phyloP scores from a whole-genome alignment of 495 filamentous ascomycete genomes.

The Stereocaulon alpinum region DNA sequence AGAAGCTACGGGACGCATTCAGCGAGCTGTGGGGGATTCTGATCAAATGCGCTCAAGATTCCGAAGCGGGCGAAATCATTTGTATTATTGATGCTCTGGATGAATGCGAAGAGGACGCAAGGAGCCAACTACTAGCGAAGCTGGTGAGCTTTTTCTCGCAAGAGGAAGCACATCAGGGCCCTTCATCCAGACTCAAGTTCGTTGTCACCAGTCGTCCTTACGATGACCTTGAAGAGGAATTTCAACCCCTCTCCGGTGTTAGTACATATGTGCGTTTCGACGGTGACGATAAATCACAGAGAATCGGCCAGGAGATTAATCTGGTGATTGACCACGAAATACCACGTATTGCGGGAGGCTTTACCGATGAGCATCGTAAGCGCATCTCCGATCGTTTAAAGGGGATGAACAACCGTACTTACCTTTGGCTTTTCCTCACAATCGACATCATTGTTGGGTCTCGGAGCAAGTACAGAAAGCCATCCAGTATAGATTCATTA shows the following conservation, averaged over 20 bases:
- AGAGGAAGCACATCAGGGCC: background rate
- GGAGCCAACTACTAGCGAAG: slow-evolving; percentile 21
- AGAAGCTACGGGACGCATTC: slow-evolving; percentile 29
- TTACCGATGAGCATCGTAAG: slow-evolving; percentile 8
- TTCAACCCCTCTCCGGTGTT: slow-evolving; percentile 20
- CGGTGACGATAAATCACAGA: slow-evolving; percentile 25
- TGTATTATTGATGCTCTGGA: slow-evolving; percentile 38
- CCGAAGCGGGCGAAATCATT: slow-evolving; percentile 35
- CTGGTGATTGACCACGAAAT: slow-evolving; percentile 30
- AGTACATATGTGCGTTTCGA: slow-evolving; percentile 26
- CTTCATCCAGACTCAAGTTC: slow-evolving; percentile 28
- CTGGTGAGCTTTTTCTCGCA: slow-evolving; percentile 23
- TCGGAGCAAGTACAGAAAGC: slow-evolving; percentile 19
- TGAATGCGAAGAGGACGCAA: slow-evolving; percentile 27
- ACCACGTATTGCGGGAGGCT: slow-evolving; percentile 12
- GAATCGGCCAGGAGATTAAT: slow-evolving; percentile 32
- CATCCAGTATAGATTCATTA: slow-evolving; percentile 21
- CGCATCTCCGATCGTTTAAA: slow-evolving; percentile 25
- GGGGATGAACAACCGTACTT: slow-evolving; percentile 34
- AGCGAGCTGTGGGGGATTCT: slow-evolving; percentile 36
- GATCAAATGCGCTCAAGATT: slow-evolving; percentile 23
- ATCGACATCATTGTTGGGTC: slow-evolving; percentile 27
- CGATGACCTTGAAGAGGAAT: slow-evolving; percentile 24
- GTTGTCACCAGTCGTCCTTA: slow-evolving; percentile 37
- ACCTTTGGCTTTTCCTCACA: slow-evolving; percentile 37